phyloP scores from a whole-genome alignment of 495 filamentous ascomycete species.

The Neurospora pannonica region DNA sequence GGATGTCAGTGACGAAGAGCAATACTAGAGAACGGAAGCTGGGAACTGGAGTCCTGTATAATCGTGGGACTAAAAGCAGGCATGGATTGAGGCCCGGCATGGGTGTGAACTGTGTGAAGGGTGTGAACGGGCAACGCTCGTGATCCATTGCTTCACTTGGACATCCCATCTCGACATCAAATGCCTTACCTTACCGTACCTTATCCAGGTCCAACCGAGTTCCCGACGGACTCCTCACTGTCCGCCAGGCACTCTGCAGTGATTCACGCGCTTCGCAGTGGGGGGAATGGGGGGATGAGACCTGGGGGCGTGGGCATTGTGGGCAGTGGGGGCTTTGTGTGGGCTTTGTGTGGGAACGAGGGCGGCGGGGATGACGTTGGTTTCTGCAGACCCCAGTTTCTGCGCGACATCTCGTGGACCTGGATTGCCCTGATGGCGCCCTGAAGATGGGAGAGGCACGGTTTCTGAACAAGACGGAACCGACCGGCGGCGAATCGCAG shows the following conservation, averaged over 20 bases:
- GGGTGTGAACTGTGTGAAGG: background rate
- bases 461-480: background rate
- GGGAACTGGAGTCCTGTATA: background rate
- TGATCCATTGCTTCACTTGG: background rate
- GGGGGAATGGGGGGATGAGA: background rate
- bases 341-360: background rate
- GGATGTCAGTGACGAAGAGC: background rate
- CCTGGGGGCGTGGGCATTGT: background rate
- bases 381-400: background rate
- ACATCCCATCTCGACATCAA: background rate
- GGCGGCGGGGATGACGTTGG: background rate
- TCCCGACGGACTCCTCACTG: background rate
- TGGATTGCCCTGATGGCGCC: background rate
- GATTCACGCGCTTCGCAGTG: background rate
- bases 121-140: background rate
- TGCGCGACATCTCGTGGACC: background rate
- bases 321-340: background rate
- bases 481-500: background rate
- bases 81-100: background rate
- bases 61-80: background rate
- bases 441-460: background rate
- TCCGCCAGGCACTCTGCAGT: background rate
- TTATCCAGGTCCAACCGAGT: background rate
- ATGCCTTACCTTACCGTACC: background rate
- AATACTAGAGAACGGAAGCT: background rate